Percentiles rank a stretch among this genome's conserved stretches.
Conservation (phyloP, 345 rosid genomes). For the Eucalyptus polybractea region DNA sequence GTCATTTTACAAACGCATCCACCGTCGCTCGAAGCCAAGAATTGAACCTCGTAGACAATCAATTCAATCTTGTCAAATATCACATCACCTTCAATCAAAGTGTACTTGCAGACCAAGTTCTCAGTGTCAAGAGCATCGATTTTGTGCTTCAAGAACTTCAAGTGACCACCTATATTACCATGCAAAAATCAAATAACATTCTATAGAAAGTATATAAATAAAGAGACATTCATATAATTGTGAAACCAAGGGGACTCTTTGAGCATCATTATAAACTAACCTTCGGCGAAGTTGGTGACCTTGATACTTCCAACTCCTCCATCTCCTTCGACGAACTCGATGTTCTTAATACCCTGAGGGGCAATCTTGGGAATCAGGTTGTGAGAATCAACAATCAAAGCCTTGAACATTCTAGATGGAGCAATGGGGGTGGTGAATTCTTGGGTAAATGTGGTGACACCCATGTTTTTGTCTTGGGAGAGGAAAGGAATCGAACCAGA, state of each 20-base stretch:
- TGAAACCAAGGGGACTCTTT: neutral
- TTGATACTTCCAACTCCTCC: neutral
- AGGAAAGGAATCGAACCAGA: neutral
- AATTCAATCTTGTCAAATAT: constrained; percentile 4
- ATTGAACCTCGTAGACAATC: constrained; percentile 6
- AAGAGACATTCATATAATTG: neutral
- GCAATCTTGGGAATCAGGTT: neutral
- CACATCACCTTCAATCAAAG: constrained; percentile 11
- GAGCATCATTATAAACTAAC: neutral
- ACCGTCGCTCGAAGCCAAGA: neutral
- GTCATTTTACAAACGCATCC: constrained; percentile 10
- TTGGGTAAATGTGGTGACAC: neutral
- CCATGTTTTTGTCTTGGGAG: neutral
- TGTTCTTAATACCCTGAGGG: neutral
- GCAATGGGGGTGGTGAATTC: neutral
- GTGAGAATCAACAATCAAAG: neutral
- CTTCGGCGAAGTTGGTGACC: neutral
- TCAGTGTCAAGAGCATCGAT: constrained; percentile 13
- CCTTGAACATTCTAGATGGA: neutral
- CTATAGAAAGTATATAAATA: neutral
- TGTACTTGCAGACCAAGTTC: constrained; percentile 2
- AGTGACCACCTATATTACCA: neutral
- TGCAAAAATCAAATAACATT: neutral
- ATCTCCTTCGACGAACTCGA: neutral
- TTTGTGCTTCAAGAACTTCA: constrained; percentile 5